Conservation (phyloP, 768 basidiomycete genomes). For the Boletus rufocinnamomeus region DNA sequence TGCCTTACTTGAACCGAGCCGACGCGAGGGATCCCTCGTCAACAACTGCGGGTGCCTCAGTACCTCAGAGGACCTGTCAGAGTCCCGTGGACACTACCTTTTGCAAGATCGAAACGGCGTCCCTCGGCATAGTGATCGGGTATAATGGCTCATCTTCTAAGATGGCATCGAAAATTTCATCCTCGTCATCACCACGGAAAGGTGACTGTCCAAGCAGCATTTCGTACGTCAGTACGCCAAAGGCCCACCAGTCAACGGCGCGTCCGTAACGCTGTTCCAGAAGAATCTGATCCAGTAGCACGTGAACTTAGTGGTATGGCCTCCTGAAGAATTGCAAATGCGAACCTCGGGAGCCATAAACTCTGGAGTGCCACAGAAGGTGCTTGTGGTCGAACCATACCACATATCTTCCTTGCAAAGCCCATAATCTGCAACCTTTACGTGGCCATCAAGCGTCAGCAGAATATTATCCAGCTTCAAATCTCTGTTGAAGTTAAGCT, state of each 20-base stretch:
- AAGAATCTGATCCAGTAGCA: conserved; percentile 66
- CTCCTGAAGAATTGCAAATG: background rate
- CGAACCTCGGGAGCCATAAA: conserved; percentile 99
- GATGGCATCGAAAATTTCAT: conserved; percentile 99
- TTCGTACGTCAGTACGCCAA: conserved; percentile 97
- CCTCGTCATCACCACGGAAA: conserved; percentile 98
- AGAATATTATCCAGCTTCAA: conserved; percentile 98
- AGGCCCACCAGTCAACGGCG: conserved; percentile 99
- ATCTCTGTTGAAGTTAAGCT: conserved; percentile 57
- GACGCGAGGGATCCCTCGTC: conserved; percentile 87
- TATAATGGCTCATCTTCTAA: conserved; percentile 97
- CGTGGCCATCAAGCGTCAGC: conserved; percentile 93
- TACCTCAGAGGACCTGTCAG: background rate
- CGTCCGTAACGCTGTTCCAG: conserved; percentile 99
- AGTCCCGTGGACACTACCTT: conserved; percentile 54
- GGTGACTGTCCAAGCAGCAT: conserved; percentile 99
- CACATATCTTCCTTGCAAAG: conserved; percentile 99
- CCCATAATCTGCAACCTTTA: conserved; percentile 99
- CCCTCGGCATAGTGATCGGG: conserved; percentile 98
- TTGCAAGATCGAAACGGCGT: conserved; percentile 93
- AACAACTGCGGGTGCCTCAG: conserved; percentile 59
- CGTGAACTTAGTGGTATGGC: background rate
- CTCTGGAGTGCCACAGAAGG: conserved; percentile 99
- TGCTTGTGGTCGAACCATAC: conserved; percentile 93
- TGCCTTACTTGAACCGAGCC: conserved; percentile 86